A percentile compares a stretch with the other conserved stretches of the same genome.
phyloP scores from a whole-genome alignment of 2,329 filamentous ascomycete genomes.

The Coleophoma crateriformis region DNA sequence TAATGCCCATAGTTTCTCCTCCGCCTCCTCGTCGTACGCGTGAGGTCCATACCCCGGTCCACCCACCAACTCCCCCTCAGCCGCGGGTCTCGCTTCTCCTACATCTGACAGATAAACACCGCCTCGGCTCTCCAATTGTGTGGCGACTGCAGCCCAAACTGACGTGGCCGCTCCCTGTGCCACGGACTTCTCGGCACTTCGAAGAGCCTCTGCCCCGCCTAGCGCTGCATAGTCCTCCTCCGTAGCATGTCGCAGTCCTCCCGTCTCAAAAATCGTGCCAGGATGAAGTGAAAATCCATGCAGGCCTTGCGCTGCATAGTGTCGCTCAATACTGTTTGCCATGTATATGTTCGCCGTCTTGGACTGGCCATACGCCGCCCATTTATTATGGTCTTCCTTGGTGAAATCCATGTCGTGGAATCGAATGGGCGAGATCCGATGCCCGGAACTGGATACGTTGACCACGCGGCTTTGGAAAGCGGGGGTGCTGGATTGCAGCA shows the following conservation, averaged over 20 bases:
- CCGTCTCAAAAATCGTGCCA: constrained; percentile 18
- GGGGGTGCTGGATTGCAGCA: constrained; percentile 31
- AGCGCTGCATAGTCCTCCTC: no score
- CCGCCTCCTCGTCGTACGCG: neutral
- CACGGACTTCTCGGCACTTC: neutral
- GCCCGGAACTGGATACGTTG: constrained; percentile 34
- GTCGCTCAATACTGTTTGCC: constrained; percentile 38
- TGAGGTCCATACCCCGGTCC: neutral
- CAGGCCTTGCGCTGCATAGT: constrained; percentile 31
- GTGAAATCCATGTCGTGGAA: constrained; percentile 17
- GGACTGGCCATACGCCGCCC: constrained; percentile 31
- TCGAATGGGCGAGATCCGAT: constrained; percentile 35
- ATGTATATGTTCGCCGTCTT: constrained; percentile 40
- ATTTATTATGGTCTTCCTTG: constrained; percentile 25
- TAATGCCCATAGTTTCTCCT: neutral
- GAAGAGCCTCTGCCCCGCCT: no score
- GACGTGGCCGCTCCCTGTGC: constrained; percentile 30
- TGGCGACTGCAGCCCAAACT: constrained; percentile 29
- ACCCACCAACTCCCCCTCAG: neutral
- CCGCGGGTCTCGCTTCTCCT: constrained; percentile 28
- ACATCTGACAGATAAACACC: constrained; percentile 40
- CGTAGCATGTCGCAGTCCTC: no score
- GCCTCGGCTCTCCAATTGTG: constrained; percentile 31
- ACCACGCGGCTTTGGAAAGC: constrained; percentile 40
- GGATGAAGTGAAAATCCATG: constrained; percentile 36